These are phyloP conservation scores for Ophiostoma triangulosporum DNA, from an alignment of 2,329 filamentous ascomycete species.

Conservation along the genomic window DNA sequence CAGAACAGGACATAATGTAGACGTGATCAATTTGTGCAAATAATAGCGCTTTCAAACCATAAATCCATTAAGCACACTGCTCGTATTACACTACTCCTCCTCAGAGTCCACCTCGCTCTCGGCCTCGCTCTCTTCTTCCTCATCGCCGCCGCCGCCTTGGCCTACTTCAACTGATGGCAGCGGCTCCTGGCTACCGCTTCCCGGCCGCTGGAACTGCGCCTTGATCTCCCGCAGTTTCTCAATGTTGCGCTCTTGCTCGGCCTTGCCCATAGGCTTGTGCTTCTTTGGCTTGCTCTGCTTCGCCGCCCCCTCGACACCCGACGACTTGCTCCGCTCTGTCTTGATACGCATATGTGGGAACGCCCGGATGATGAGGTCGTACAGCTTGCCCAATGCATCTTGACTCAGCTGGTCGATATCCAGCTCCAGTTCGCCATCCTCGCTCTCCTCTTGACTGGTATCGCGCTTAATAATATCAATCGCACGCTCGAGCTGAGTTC, in stretches of 20 bases:
- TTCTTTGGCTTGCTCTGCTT: constrained; percentile 46
- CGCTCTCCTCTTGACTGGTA: constrained; percentile 56
- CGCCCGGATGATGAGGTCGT: constrained; percentile 28
- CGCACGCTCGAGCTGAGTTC: constrained; percentile 62
- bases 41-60: constrained; percentile 2
- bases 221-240: constrained; percentile 47
- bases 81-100: constrained; percentile 21
- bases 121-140: constrained; percentile 27
- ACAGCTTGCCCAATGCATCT: constrained; percentile 41
- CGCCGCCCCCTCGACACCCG: constrained; percentile 12
- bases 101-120: constrained; percentile 31
- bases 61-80: not conserved
- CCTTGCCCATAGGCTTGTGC: constrained; percentile 66
- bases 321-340: constrained; percentile 21
- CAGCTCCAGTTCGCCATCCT: constrained; percentile 44
- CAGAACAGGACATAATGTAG: not conserved
- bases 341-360: constrained; percentile 24
- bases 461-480: constrained; percentile 86
- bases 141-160: constrained; percentile 19
- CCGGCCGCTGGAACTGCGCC: constrained; percentile 31
- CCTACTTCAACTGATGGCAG: constrained; percentile 24
- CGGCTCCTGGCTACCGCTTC: constrained; percentile 35
- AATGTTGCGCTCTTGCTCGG: constrained; percentile 56
- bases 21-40: constrained; percentile 3
- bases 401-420: constrained; percentile 44